Percentiles rank a stretch among this genome's conserved stretches.
Conservation (phyloP, 2,329 filamentous ascomycete species). For the Neopestalotiopsis sp. region DNA sequence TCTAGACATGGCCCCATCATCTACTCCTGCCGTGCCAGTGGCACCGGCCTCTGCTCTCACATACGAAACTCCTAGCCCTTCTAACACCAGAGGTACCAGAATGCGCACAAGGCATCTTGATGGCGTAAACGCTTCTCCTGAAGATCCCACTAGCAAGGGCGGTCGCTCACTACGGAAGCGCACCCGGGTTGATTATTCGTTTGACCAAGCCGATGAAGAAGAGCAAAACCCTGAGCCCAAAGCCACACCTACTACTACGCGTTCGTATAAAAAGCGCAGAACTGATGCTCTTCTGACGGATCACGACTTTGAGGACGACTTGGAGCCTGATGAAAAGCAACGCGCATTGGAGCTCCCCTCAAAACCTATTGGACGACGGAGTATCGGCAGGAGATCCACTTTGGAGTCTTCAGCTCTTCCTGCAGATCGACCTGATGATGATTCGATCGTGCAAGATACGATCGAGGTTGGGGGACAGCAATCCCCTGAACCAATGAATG, state of each 20-base stretch:
- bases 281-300: conserved; percentile 32
- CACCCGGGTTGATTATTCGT: conserved; percentile 62
- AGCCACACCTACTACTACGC: conserved; percentile 29
- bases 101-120: conserved; percentile 49
- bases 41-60: conserved; percentile 30
- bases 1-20: conserved; percentile 27
- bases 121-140: conserved; percentile 43
- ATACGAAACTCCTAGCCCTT: conserved; percentile 37
- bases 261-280: conserved; percentile 37
- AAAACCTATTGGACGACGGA: conserved; percentile 32
- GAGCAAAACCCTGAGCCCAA: conserved; percentile 32
- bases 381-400: conserved; percentile 31
- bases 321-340: conserved; percentile 32
- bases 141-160: conserved; percentile 58
- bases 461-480: conserved; percentile 59
- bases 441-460: conserved; percentile 61
- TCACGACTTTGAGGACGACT: conserved; percentile 32
- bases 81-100: conserved; percentile 45
- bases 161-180: conserved; percentile 64
- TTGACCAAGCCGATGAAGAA: conserved; percentile 58
- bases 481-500: conserved; percentile 38
- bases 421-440: conserved; percentile 39
- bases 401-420: conserved; percentile 34
- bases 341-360: conserved; percentile 38
- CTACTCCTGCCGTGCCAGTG: conserved; percentile 25